Evolutionary conservation across 2,329 filamentous ascomycete genomes (phyloP), one percentile per base, ranked within the genome.

Genomic region (Paracorniculantispora psalliotae): DNA sequence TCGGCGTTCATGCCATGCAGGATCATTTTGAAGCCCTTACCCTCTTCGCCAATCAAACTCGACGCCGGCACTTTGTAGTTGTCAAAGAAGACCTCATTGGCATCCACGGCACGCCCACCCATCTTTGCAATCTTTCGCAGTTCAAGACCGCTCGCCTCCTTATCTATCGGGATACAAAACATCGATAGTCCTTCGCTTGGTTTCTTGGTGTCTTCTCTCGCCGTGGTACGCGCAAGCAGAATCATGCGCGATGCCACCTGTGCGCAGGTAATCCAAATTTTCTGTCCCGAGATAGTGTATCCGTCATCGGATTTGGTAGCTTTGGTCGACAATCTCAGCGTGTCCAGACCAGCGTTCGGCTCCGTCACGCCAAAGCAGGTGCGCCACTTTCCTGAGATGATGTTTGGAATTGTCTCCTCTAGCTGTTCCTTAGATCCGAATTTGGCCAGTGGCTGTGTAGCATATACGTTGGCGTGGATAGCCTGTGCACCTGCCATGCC

Each of bases 21-120:
- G 55, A 92, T 83, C 58, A 91, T 88, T 66, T 86, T 87, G 78
- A 96, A 96, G 0, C 91, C 91, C 59, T 89, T 80, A 5, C 86
- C 85, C 69, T 94, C 88, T 33, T 82, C 69, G 1, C 91, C 91
- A 44, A 96, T 83, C 0, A 93, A 75, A 0, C 84, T 78, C 43
- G 84, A 77, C 0, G 79, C 79, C 0, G 87, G 83, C 15, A 94
- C 83, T 4, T 73, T 70, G 70, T 92, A 96, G 64, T 87, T 83
- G 70, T 94, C 89, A 69, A 96, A 94, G 72, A 96, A 96, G 1
- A 96, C 87, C 68, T 94, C 89, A 64, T 96, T 96, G 0, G 90
- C 89, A 66, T 94, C 90, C 1, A 96, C 85, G 0, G 90, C 89
- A 13, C 89, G 78, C 0, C 90, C 89, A 9, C 91, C 91, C 90